Evolutionary conservation across 768 basidiomycete species (phyloP).

Genomic region (Tylopilus rubrobrunneus): DNA sequence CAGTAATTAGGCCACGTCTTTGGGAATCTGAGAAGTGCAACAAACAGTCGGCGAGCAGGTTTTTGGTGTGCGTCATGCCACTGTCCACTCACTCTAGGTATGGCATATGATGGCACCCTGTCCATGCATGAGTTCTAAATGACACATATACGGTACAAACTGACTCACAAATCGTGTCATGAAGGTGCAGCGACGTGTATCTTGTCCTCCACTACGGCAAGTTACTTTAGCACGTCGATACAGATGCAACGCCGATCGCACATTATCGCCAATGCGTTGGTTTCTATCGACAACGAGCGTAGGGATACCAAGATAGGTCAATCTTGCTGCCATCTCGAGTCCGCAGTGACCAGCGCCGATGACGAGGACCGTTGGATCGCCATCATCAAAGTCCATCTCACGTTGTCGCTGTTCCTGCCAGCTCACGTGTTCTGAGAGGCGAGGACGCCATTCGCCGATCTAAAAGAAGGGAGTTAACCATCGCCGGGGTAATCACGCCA

Average conservation of each 20-base stretch:
- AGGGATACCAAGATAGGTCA: slow-evolving; percentile 52
- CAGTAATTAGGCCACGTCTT: slow-evolving; percentile 49
- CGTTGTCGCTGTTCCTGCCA: slow-evolving; percentile 46
- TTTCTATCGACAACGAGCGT: slow-evolving; percentile 54
- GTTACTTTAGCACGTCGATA: slow-evolving; percentile 2
- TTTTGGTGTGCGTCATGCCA: too few relatives aligned
- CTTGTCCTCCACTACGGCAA: slow-evolving; percentile 45
- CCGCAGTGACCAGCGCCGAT: slow-evolving; percentile 68
- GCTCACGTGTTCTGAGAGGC: slow-evolving; percentile 39
- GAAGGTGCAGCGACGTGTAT: slow-evolving; percentile 53
- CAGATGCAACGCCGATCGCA: slow-evolving; percentile 4
- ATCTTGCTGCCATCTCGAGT: slow-evolving; percentile 55
- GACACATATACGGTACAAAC: slow-evolving; percentile 1
- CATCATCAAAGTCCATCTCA: slow-evolving; percentile 41
- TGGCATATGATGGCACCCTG: slow-evolving; percentile 53
- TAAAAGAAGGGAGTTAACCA: neutral
- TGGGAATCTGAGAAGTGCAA: slow-evolving; percentile 41
- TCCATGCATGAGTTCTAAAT: neutral
- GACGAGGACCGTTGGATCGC: slow-evolving; percentile 54
- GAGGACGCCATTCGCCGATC: slow-evolving; percentile 39
- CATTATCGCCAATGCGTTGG: slow-evolving; percentile 45
- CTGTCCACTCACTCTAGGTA: slow-evolving; percentile 44
- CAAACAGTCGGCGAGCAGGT: neutral
- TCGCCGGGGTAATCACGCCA: neutral
- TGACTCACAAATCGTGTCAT: slow-evolving; percentile 46